Evolutionary conservation across 352 stramenopile genomes (phyloP).

Genomic region (Thalassiosira livingstoniorum): DNA sequence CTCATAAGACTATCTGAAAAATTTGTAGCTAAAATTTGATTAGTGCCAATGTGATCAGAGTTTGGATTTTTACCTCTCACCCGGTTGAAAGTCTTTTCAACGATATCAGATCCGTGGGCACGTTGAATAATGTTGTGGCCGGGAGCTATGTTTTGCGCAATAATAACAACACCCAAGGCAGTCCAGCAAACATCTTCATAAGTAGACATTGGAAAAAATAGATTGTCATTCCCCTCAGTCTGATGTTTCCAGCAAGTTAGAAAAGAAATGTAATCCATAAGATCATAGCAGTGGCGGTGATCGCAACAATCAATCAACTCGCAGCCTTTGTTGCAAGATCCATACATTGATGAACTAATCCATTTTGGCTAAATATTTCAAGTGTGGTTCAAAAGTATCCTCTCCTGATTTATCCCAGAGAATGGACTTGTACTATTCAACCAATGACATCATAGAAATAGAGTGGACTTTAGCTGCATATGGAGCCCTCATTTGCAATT

Average conservation of each 20-base stretch:
- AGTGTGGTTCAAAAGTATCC: neutral
- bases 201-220: neutral
- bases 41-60: neutral
- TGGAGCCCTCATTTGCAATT: too few relatives aligned
- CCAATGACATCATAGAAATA: too few relatives aligned
- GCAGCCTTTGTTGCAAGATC: neutral
- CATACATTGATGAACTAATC: neutral
- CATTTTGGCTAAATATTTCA: neutral
- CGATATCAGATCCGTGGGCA: neutral
- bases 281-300: neutral
- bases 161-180: neutral
- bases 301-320: neutral
- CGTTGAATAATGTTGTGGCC: neutral
- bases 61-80: neutral
- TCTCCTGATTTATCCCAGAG: too few relatives aligned
- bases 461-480: too few relatives aligned
- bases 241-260: neutral
- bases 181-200: neutral
- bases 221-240: neutral
- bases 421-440: too few relatives aligned
- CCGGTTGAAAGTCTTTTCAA: neutral
- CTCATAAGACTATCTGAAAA: neutral
- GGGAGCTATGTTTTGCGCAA: neutral
- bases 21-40: neutral
- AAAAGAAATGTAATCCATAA: neutral